Evolutionary conservation across 2,329 filamentous ascomycete species (phyloP).

Genomic region (Ascochyta clinopodiicola): DNA sequence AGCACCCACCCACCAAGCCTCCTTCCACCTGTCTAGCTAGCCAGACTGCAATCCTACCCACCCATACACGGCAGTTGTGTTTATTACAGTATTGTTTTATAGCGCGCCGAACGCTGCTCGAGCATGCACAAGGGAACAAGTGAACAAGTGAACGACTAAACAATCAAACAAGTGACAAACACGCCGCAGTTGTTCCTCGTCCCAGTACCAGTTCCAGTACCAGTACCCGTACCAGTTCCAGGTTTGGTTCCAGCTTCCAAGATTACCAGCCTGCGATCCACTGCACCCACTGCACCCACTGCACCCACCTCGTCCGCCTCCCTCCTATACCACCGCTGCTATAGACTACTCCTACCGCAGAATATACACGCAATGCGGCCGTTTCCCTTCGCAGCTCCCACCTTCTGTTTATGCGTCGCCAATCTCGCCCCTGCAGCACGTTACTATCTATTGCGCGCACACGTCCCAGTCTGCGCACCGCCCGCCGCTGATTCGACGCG

Average conservation of each 20-base stretch:
- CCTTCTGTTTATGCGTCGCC: slow-evolving; percentile 26
- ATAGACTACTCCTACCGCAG: slow-evolving; percentile 1
- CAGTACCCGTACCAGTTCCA: background rate
- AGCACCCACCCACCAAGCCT: too few species aligned
- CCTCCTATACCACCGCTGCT: slow-evolving; percentile 19
- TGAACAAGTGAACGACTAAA: too few species aligned
- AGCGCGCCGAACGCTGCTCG: too few species aligned
- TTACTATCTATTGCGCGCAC: slow-evolving; percentile 11
- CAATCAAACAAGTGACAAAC: background rate
- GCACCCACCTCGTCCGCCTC: background rate
- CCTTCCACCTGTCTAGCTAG: too few species aligned
- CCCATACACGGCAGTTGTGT: too few species aligned
- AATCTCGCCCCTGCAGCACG: slow-evolving; percentile 38
- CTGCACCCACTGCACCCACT: too few species aligned
- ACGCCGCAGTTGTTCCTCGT: background rate
- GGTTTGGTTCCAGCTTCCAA: slow-evolving; percentile 14
- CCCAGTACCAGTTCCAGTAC: background rate
- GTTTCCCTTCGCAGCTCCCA: slow-evolving; percentile 13
- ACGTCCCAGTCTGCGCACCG: slow-evolving; percentile 25
- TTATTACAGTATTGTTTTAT: too few species aligned
- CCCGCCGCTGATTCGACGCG: slow-evolving; percentile 28
- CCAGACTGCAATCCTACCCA: too few species aligned
- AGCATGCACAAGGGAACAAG: too few species aligned
- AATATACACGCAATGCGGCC: slow-evolving; percentile 6
- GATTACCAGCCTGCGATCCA: too few species aligned